These are phyloP conservation scores for Candida piceae DNA, from an alignment of 805 yeast species.

Conservation along the genomic window DNA sequence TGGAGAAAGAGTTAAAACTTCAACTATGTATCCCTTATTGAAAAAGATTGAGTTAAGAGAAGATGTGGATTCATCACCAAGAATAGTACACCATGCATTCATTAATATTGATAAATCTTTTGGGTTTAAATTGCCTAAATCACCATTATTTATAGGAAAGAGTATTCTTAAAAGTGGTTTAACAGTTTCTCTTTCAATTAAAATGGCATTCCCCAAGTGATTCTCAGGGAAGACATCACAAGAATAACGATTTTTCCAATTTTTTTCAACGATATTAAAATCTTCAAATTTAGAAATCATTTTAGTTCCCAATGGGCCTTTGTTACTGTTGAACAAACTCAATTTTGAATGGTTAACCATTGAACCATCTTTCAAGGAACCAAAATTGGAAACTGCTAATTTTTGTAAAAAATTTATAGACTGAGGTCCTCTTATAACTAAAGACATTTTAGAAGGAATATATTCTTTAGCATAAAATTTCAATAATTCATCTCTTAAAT, in stretches of 20 bases:
- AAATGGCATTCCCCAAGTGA: slow-evolving; percentile 27
- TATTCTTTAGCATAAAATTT: slow-evolving; percentile 40
- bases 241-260: slow-evolving; percentile 22
- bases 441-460: slow-evolving; percentile 43
- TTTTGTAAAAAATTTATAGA: slow-evolving; percentile 54
- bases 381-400: slow-evolving; percentile 41
- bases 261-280: slow-evolving; percentile 5
- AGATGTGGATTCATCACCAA: slow-evolving; percentile 58
- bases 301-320: neutral
- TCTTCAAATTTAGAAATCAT: neutral
- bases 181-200: slow-evolving; percentile 30
- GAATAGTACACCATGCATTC: slow-evolving; percentile 47
- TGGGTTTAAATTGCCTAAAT: slow-evolving; percentile 6
- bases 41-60: slow-evolving; percentile 43
- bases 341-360: too few relatives aligned
- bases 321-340: neutral
- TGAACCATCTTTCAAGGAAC: slow-evolving; percentile 27
- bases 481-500: slow-evolving; percentile 33
- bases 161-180: slow-evolving; percentile 38
- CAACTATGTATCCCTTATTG: slow-evolving; percentile 30
- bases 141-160: slow-evolving; percentile 28
- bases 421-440: slow-evolving; percentile 64
- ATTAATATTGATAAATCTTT: slow-evolving; percentile 29
- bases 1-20: slow-evolving; percentile 35
- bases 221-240: slow-evolving; percentile 19